Percentiles rank a stretch among this genome's conserved stretches.
Evolutionary conservation across 306 rosid genomes (phyloP).

Genomic region (Cicer arietinum): DNA sequence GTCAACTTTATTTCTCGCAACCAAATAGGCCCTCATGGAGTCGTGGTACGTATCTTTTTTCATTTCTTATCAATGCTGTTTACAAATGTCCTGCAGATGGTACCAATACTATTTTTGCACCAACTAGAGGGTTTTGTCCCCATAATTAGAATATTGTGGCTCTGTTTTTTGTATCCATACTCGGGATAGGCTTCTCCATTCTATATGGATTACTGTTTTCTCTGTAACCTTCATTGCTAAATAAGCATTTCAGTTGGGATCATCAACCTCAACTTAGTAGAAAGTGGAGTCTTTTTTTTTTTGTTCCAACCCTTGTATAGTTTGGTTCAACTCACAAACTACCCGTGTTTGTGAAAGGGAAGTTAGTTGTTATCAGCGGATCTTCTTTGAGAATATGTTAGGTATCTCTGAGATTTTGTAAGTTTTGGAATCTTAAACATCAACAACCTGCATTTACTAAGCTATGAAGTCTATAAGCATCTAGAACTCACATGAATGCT

Average conservation of each 20-base stretch:
- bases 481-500: no score
- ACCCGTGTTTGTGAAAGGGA: no score
- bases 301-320: no score
- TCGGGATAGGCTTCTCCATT: background rate
- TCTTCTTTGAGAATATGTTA: no score
- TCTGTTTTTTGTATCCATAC: background rate
- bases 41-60: constrained; percentile 74
- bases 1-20: constrained; percentile 80
- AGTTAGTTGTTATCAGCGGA: no score
- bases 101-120: constrained; percentile 12
- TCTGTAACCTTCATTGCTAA: background rate
- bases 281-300: no score
- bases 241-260: background rate
- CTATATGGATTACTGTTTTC: background rate
- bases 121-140: constrained; percentile 4
- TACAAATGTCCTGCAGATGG: constrained; percentile 24
- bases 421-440: no score
- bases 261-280: background rate
- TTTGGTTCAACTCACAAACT: no score
- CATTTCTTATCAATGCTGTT: background rate
- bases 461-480: no score
- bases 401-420: no score
- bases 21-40: constrained; percentile 82
- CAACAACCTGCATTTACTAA: no score
- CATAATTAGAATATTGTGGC: background rate